phyloP scores from a whole-genome alignment of 1,284 basidiomycete species.

The Moniliophthora roreri region DNA sequence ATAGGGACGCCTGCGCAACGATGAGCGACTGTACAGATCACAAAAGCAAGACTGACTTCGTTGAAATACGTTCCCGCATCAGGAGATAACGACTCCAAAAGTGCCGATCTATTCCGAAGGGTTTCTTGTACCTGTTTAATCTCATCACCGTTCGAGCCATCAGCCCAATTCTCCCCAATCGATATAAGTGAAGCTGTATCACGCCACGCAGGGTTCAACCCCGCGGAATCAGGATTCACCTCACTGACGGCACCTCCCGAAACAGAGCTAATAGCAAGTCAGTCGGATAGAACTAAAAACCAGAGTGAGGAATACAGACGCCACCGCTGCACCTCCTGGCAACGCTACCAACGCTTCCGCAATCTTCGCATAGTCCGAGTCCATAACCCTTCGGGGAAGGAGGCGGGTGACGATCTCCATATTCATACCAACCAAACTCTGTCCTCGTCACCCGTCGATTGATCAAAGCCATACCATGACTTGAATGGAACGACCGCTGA shows the following conservation, averaged over 20 bases:
- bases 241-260: slow-evolving; percentile 37
- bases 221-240: slow-evolving; percentile 32
- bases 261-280: slow-evolving; percentile 26
- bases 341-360: slow-evolving; percentile 5
- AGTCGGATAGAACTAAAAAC: not conserved
- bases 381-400: not conserved
- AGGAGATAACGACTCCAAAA: slow-evolving; percentile 27
- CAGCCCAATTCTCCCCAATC: slow-evolving; percentile 29
- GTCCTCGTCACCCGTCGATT: not conserved
- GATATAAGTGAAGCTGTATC: slow-evolving; percentile 30
- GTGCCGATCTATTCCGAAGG: slow-evolving; percentile 20
- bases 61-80: slow-evolving; percentile 40
- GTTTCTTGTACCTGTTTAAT: slow-evolving; percentile 21
- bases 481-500: not conserved
- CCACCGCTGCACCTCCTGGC: slow-evolving; percentile 17
- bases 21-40: too few relatives aligned
- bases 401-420: not conserved
- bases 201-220: slow-evolving; percentile 43
- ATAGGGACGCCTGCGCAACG: slow-evolving; percentile 34
- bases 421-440: not conserved
- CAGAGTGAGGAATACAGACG: slow-evolving; percentile 9
- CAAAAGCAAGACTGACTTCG: slow-evolving; percentile 32
- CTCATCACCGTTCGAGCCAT: slow-evolving; percentile 24
- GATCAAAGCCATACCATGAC: not conserved
- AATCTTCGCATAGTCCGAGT: not conserved